Evolutionary conservation across 805 yeast species (phyloP).

Genomic region (Naumovozyma castellii): DNA sequence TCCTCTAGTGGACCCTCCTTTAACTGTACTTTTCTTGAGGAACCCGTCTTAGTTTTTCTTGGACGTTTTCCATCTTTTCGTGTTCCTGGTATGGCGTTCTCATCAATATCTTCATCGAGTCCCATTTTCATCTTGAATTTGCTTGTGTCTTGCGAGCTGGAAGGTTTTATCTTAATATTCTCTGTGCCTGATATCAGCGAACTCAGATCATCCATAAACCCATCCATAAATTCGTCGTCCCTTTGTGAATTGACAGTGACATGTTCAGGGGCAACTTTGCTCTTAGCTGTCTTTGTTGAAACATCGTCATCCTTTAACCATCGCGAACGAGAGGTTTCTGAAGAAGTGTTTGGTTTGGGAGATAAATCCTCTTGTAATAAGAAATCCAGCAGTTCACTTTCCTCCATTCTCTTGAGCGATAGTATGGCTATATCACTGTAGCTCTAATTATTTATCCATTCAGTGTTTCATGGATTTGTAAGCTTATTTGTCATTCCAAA

Average conservation of each 20-base stretch:
- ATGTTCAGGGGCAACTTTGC: not conserved
- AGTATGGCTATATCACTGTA: too few relatives aligned
- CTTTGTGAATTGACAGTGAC: too few relatives aligned
- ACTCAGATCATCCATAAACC: not conserved
- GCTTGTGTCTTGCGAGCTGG: too few relatives aligned
- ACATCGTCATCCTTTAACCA: not conserved
- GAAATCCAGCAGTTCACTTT: conserved; percentile 13
- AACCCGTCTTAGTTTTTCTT: not conserved
- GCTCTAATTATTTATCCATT: too few relatives aligned
- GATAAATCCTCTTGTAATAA: conserved; percentile 4
- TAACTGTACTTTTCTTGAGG: too few relatives aligned
- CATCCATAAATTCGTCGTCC: not conserved
- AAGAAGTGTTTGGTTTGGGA: not conserved
- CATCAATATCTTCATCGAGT: not conserved
- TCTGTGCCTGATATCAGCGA: not conserved
- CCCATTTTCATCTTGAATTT: not conserved
- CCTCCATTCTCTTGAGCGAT: too few relatives aligned
- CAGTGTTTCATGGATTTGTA: too few relatives aligned
- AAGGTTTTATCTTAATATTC: too few relatives aligned
- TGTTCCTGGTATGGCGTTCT: not conserved
- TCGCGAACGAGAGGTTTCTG: not conserved
- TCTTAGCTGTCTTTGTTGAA: not conserved
- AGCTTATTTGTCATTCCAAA: too few relatives aligned
- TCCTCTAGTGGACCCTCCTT: too few relatives aligned
- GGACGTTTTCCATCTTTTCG: not conserved